These are phyloP conservation scores for Sodiomyces alkalinus DNA, from an alignment of 2,329 filamentous ascomycete genomes.

Conservation along the genomic window DNA sequence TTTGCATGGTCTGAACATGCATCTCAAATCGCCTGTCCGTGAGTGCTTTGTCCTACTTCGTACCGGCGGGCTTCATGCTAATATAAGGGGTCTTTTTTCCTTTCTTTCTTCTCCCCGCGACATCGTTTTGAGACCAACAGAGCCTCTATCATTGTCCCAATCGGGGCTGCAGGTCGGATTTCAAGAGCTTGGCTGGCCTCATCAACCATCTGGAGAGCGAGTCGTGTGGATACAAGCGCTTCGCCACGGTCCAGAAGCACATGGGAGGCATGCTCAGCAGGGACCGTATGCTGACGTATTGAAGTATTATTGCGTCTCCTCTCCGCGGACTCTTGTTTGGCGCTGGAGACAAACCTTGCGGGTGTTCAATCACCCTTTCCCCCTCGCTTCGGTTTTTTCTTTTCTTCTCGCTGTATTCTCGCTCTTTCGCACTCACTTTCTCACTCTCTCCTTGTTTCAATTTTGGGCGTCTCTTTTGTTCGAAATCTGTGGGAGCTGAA, in stretches of 20 bases:
- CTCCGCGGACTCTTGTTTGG: too few species aligned
- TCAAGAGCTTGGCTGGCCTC: conserved; percentile 20
- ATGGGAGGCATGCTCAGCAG: conserved; percentile 3
- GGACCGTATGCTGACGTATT: too few species aligned
- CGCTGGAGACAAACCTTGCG: too few species aligned
- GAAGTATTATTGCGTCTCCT: too few species aligned
- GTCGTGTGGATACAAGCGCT: conserved; percentile 20
- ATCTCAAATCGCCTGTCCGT: conserved; percentile 37
- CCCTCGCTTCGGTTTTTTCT: neutral
- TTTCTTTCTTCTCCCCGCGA: conserved; percentile 2
- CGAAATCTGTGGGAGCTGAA: too few species aligned
- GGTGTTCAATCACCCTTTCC: too few species aligned
- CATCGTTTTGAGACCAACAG: too few species aligned
- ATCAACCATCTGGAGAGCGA: conserved; percentile 31
- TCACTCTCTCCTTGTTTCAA: too few species aligned
- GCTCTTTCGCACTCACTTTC: too few species aligned
- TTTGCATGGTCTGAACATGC: conserved; percentile 26
- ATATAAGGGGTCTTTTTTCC: conserved; percentile 20
- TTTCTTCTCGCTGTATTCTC: neutral
- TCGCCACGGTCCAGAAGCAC: conserved; percentile 17
- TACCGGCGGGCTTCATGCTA: too few species aligned
- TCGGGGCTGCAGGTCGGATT: conserved; percentile 17
- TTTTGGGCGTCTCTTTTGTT: too few species aligned
- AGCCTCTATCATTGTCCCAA: conserved; percentile 25
- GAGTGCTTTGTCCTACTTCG: too few species aligned